These are phyloP conservation scores for Didymella pomorum DNA, from an alignment of 2,329 filamentous ascomycete genomes.

Conservation along the genomic window DNA sequence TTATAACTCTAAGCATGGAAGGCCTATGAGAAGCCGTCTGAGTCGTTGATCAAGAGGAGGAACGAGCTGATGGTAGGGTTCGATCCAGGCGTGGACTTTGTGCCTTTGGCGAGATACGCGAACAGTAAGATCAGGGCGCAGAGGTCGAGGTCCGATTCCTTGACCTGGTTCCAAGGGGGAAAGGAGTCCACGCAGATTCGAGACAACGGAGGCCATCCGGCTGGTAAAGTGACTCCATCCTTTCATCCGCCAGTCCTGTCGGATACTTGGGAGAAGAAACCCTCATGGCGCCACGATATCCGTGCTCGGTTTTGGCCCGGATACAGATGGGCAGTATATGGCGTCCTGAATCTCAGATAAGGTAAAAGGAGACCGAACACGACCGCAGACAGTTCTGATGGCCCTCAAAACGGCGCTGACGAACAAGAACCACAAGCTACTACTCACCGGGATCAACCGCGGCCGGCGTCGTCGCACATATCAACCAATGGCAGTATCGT, in stretches of 20 bases:
- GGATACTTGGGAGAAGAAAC: neutral
- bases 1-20: constrained; percentile 2
- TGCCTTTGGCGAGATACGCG: constrained; percentile 2
- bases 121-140: neutral
- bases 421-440: neutral
- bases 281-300: neutral
- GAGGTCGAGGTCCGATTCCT: neutral
- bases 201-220: neutral
- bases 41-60: neutral
- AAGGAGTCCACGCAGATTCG: neutral
- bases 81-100: neutral
- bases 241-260: neutral
- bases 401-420: neutral
- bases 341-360: neutral
- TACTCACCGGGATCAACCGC: neutral
- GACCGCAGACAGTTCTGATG: neutral
- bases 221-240: neutral
- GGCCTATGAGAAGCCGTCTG: neutral
- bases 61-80: neutral
- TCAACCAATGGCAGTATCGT: neutral
- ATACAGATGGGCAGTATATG: neutral
- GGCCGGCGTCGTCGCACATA: neutral
- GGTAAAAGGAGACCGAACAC: neutral
- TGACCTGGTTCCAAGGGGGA: neutral
- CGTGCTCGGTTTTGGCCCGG: neutral